Evolutionary conservation across 805 yeast genomes (phyloP), one percentile per base, ranked within the genome.

Genomic region (Candida suzukii): DNA sequence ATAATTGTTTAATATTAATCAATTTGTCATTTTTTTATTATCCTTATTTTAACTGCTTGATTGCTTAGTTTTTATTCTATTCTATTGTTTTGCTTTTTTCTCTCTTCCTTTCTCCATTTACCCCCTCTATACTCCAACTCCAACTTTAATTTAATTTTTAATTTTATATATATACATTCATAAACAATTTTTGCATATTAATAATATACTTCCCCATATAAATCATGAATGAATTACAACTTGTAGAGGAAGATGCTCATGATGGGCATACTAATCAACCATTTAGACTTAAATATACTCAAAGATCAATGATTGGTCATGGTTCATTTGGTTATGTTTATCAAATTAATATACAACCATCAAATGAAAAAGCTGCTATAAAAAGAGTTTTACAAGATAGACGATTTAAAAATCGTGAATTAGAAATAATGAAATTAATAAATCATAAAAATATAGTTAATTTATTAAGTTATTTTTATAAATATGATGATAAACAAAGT

Each of bases 241-340:
- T 50, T n/a, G 48, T 78, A 31, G 72, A 77, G 39, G 88, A 83
- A 58, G 75, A 71, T 41, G 93, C 80, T 44, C 76, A 74, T 51
- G 83, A 83, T 52, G 90, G 91, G 33, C 80, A 73, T 54, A 76
- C 82, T 9, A 88, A 84, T 41, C 78, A 78, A 47, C 54, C 68
- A 25, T 68, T 70, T 39, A 73, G 76, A 39, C 74, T 91, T 42
- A 77, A 80, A 38, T 88, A 86, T 65, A 83, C 90, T 16, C 88
- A 83, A 53, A 76, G 86, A 32, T 83, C 86, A 50, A 88, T 90
- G 73, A 93, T 91, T 33, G 99, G 99, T n/a, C 95, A 87, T 63
- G 99, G 99, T 11, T 90, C 98, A n/a, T 93, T 93, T 67, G 99
- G 99, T 2, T 90, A 88, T 27, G 99, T 93, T n/a, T 88, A 88